Conservation (phyloP, 495 filamentous ascomycete genomes). For the Oidiodendron maius region DNA sequence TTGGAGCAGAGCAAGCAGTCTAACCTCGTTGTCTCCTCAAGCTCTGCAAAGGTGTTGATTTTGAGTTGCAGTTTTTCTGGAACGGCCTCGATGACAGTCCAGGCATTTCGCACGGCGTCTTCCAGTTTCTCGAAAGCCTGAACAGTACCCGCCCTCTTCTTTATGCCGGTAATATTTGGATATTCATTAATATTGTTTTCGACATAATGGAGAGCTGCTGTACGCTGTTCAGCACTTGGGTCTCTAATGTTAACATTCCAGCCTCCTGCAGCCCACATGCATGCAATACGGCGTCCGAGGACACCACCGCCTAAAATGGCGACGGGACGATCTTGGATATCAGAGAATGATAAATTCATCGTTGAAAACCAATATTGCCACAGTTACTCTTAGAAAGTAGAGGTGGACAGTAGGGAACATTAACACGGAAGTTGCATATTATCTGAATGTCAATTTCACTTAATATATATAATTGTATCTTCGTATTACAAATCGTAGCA, state of each 20-base stretch:
- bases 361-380: too few relatives aligned
- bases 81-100: conserved; percentile 48
- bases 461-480: too few relatives aligned
- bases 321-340: conserved; percentile 34
- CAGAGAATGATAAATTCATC: conserved; percentile 27
- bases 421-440: too few relatives aligned
- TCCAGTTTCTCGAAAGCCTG: conserved; percentile 28
- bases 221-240: conserved; percentile 30
- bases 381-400: too few relatives aligned
- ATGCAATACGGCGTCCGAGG: conserved; percentile 38
- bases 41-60: conserved; percentile 38
- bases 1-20: conserved; percentile 50
- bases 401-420: too few relatives aligned
- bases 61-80: conserved; percentile 48
- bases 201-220: conserved; percentile 31
- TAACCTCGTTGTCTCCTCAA: conserved; percentile 34
- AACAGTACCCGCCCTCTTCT: conserved; percentile 22
- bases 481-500: too few relatives aligned
- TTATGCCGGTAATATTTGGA: conserved; percentile 10
- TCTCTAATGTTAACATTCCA: conserved; percentile 37
- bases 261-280: conserved; percentile 35
- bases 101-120: conserved; percentile 35
- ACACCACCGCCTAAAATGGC: conserved; percentile 40
- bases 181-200: conserved; percentile 24
- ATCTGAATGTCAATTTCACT: too few relatives aligned